A percentile compares a stretch with the other conserved stretches of the same genome.
These are phyloP conservation scores for Salinomyces thailandicus DNA, from an alignment of 2,329 filamentous ascomycete genomes.

Conservation along the genomic window DNA sequence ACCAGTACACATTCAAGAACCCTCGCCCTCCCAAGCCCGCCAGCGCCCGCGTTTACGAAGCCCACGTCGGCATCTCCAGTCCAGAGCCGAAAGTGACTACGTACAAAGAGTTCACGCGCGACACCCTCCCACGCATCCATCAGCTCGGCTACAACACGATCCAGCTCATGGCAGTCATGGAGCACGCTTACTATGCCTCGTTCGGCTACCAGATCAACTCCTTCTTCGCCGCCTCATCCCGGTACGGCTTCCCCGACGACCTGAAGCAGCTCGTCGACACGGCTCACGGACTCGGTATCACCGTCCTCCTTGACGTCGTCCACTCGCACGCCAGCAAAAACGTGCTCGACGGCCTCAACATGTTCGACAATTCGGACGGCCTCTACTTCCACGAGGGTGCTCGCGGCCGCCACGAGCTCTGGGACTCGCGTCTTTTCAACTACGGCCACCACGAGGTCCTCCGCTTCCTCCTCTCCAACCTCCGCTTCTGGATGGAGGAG, in stretches of 20 bases:
- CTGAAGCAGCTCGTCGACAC: slow-evolving; percentile 94
- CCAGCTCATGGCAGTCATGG: slow-evolving; percentile 98
- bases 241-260: slow-evolving; percentile 87
- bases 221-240: slow-evolving; percentile 94
- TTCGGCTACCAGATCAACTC: slow-evolving; percentile 99
- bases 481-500: slow-evolving; percentile 99
- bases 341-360: slow-evolving; percentile 84
- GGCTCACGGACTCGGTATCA: slow-evolving; percentile 81
- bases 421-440: slow-evolving; percentile 96
- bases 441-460: slow-evolving; percentile 91
- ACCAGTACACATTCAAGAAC: slow-evolving; percentile 80
- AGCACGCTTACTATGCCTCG: slow-evolving; percentile 97
- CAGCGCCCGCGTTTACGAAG: slow-evolving; percentile 90
- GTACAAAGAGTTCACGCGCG: slow-evolving; percentile 93
- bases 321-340: slow-evolving; percentile 99
- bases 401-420: slow-evolving; percentile 80
- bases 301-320: slow-evolving; percentile 87
- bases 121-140: slow-evolving; percentile 85
- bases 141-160: slow-evolving; percentile 92
- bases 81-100: slow-evolving; percentile 80
- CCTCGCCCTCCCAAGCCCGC: slow-evolving; percentile 67
- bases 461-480: slow-evolving; percentile 88
- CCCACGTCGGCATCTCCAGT: slow-evolving; percentile 95
- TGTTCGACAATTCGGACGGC: slow-evolving; percentile 91
- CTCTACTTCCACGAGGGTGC: slow-evolving; percentile 86